phyloP scores from a whole-genome alignment of 2,329 filamentous ascomycete genomes.

The Mycocentrospora acerina region DNA sequence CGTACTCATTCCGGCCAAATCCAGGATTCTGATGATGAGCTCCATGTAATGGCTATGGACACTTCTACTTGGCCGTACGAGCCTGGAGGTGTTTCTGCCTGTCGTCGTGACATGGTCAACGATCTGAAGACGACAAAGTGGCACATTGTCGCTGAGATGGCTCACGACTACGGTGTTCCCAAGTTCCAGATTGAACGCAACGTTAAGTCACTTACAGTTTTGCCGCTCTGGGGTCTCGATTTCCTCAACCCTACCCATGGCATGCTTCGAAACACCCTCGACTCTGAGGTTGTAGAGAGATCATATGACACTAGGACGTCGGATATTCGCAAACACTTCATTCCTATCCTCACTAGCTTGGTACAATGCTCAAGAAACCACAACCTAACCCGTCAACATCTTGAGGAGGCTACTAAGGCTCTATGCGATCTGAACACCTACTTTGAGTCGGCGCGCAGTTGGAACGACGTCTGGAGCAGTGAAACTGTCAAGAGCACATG shows the following conservation, averaged over 20 bases:
- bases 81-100: conserved; percentile 46
- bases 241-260: conserved; percentile 46
- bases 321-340: conserved; percentile 44
- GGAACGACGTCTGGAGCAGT: conserved; percentile 18
- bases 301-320: conserved; percentile 36
- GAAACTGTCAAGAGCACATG: conserved; percentile 47
- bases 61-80: conserved; percentile 47
- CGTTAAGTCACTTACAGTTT: conserved; percentile 45
- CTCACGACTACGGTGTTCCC: conserved; percentile 46
- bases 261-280: conserved; percentile 46
- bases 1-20: conserved; percentile 44
- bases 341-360: conserved; percentile 45
- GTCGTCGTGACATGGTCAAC: conserved; percentile 47
- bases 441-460: conserved; percentile 45
- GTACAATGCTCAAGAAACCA: conserved; percentile 39
- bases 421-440: conserved; percentile 48
- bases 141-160: conserved; percentile 47
- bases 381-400: conserved; percentile 42
- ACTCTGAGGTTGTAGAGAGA: conserved; percentile 42
- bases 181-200: conserved; percentile 38
- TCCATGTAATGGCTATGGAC: conserved; percentile 42
- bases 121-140: conserved; percentile 46
- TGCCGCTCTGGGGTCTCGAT: conserved; percentile 48
- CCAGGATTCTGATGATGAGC: conserved; percentile 41
- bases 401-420: no score